Base-by-base conservation (phyloP, 495 filamentous ascomycete genomes). In the Lichenothelia convexa region DNA sequence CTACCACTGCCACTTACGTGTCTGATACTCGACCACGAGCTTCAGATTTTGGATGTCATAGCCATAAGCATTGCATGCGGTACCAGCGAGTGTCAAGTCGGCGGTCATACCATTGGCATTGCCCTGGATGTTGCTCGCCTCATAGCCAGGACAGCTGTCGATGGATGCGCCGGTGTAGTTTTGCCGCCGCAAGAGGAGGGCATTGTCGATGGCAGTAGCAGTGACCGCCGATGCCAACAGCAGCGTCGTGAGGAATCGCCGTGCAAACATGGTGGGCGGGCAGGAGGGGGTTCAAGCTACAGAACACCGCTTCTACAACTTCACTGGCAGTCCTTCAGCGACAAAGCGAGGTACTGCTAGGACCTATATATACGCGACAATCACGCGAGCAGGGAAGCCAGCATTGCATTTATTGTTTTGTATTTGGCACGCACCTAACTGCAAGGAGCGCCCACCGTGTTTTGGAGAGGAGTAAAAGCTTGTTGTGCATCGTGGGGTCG, bases 51-150 rank as follows among this genome's bases (percentile, higher is more conserved):
- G 16, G 13, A 50, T 13, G 35, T 50, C 47, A 11, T 16, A 38
- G 21, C 47, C 47, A 18, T 47, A 50, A 21, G 32, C 41, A 24
- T 50, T 42, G 30, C 47, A 50, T 5, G 47, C 32, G 12, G 40
- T 18, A 7, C 45, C 47, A 17, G 47, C 47, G 26, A 50, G 30
- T 13, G 27, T 38, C 29, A 50, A 23, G 33, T 29, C 29, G 1
- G 47, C 47, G 1, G 47, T 50, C 18, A 50, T 17, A 12, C 37
- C 30, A 9, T 17, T 32, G 24, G 8, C 29, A 3, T 32, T 30
- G 20, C 13, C 15, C 17, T 35, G 21, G 16, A 50, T 38, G 41
- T 50, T 47, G 36, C 35, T 38, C 4, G 47, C 47, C 9, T 30
- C 38, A 36, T 50, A 50, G 9, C 47, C 47, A 12, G 47, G 47